Percentiles rank a stretch among this genome's conserved stretches.
phyloP scores from a whole-genome alignment of 148 eudicot species.

The Chenopodium album region DNA sequence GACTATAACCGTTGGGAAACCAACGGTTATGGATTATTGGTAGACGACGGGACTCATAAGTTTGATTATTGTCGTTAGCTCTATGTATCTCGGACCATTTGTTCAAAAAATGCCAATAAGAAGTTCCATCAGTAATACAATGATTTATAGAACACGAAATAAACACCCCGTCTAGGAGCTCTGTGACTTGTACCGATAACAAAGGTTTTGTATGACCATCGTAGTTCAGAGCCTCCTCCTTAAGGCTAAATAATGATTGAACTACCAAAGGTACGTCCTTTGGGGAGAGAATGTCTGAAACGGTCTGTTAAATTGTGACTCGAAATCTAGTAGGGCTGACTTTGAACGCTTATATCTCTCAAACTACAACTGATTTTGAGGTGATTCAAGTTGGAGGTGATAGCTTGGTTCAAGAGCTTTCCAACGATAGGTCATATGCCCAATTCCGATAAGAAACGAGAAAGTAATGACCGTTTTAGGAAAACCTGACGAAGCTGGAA shows the following conservation, averaged over 20 bases:
- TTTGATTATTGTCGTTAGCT: not conserved
- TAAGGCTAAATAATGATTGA: slow-evolving; percentile 10
- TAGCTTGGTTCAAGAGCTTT: too few species aligned
- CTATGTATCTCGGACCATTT: slow-evolving; percentile 24
- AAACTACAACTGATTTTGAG: too few species aligned
- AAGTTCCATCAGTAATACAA: slow-evolving; percentile 14
- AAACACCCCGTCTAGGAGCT: slow-evolving; percentile 21
- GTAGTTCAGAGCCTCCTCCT: slow-evolving; percentile 11
- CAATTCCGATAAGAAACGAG: too few species aligned
- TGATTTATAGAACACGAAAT: slow-evolving; percentile 16
- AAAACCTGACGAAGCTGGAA: too few species aligned
- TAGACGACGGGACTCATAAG: not conserved
- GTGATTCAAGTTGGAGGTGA: too few species aligned
- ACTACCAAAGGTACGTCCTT: slow-evolving; percentile 14
- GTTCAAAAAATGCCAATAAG: slow-evolving; percentile 23
- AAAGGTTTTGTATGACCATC: slow-evolving; percentile 18
- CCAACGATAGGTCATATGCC: too few species aligned
- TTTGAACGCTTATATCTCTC: too few species aligned
- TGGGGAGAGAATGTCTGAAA: slow-evolving; percentile 10
- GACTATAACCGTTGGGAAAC: slow-evolving; percentile 4
- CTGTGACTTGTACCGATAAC: slow-evolving; percentile 18
- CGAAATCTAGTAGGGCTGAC: too few species aligned
- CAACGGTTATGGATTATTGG: slow-evolving; percentile 7
- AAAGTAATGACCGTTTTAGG: too few species aligned
- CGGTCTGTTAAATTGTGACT: too few species aligned